phyloP scores from a whole-genome alignment of 148 eudicot species.

The Cornus controversa region DNA sequence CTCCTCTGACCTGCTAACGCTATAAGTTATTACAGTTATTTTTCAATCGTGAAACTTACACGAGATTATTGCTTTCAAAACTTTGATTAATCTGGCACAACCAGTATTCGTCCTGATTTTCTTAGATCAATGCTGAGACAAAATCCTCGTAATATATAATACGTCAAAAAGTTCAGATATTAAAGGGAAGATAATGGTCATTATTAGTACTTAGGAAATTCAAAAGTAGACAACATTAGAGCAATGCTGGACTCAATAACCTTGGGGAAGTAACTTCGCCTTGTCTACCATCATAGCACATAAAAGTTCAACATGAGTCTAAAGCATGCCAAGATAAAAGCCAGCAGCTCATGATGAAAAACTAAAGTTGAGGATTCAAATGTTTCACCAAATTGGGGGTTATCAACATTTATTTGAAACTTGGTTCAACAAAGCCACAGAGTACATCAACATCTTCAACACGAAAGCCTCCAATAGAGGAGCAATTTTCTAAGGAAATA shows the following conservation, averaged over 20 bases:
- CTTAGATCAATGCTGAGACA: not conserved
- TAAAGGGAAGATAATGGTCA: too few species aligned
- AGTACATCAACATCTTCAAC: not conserved
- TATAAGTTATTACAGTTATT: constrained; percentile 11
- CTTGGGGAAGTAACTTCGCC: not conserved
- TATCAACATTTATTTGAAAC: not conserved
- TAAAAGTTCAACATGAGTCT: not conserved
- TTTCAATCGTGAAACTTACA: not conserved
- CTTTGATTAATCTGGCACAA: not conserved
- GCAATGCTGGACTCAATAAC: not conserved
- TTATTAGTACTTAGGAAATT: not conserved
- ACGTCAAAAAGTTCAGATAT: not conserved
- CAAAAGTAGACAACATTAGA: not conserved
- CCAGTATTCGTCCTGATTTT: not conserved
- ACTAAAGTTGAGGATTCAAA: not conserved
- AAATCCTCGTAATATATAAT: not conserved
- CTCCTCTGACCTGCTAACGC: constrained; percentile 41
- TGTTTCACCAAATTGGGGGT: not conserved
- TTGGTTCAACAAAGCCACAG: not conserved
- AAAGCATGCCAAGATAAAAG: not conserved
- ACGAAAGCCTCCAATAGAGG: too few species aligned
- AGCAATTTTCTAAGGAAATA: not conserved
- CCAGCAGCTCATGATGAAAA: not conserved
- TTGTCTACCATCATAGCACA: not conserved
- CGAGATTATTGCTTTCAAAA: not conserved